These are phyloP conservation scores for Aspergillus cavernicola DNA, from an alignment of 495 filamentous ascomycete species.

Conservation along the genomic window DNA sequence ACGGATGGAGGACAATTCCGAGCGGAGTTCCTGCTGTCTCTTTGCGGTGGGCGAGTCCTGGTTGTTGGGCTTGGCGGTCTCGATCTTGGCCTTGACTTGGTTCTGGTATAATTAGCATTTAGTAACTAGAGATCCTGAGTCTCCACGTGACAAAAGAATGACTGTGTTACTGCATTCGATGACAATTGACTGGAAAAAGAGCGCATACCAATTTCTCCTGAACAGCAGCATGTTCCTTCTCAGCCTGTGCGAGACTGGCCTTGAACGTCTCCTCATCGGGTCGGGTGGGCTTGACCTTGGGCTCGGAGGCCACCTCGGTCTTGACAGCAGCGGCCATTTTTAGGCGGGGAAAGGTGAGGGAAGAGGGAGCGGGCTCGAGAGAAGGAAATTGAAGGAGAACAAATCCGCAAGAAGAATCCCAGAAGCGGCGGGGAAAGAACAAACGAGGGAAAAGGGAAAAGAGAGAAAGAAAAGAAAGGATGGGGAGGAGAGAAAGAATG, in stretches of 20 bases:
- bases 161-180: neutral
- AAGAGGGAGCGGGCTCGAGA: conserved; percentile 8
- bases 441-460: conserved; percentile 7
- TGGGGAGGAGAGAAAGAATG: conserved; percentile 6
- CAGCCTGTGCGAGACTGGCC: conserved; percentile 64
- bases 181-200: conserved; percentile 1
- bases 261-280: conserved; percentile 55
- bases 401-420: neutral
- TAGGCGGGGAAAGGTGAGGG: conserved; percentile 1
- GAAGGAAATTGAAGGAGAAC: neutral
- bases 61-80: conserved; percentile 70
- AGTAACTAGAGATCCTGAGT: neutral
- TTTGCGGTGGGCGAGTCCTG: conserved; percentile 68
- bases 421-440: neutral
- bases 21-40: conserved; percentile 75
- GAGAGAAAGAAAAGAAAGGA: conserved; percentile 8
- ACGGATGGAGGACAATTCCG: conserved; percentile 66
- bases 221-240: conserved; percentile 74
- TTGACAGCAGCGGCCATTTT: conserved; percentile 38
- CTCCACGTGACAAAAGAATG: conserved; percentile 4
- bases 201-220: conserved; percentile 73
- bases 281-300: conserved; percentile 49
- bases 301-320: conserved; percentile 41
- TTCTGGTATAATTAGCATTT: conserved; percentile 51
- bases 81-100: conserved; percentile 78